Percentiles rank a stretch among this genome's conserved stretches.
Conservation (phyloP, 148 eudicot species). For the Cornus suecica region DNA sequence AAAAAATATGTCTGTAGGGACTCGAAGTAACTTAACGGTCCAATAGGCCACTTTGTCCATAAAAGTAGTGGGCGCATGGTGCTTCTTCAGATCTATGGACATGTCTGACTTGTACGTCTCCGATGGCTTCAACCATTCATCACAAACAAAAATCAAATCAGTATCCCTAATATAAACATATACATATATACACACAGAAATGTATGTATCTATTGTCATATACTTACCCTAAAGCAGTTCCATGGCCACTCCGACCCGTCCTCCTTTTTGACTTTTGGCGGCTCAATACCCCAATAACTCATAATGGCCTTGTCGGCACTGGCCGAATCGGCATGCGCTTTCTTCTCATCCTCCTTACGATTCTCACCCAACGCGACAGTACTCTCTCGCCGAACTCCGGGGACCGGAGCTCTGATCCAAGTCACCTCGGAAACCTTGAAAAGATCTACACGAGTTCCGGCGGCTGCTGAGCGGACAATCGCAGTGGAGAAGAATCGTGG, state of each 20-base stretch:
- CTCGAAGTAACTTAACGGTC: conserved; percentile 62
- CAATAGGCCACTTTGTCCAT: conserved; percentile 64
- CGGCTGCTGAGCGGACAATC: not conserved
- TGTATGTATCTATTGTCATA: no score
- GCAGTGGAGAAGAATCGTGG: conserved; percentile 40
- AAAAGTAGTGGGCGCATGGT: conserved; percentile 53
- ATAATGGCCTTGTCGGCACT: conserved; percentile 21
- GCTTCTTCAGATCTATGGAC: conserved; percentile 69
- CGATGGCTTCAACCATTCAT: conserved; percentile 48
- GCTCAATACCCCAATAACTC: conserved; percentile 62
- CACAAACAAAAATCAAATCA: not conserved
- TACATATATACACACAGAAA: not conserved
- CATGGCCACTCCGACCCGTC: conserved; percentile 86
- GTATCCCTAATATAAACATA: not conserved
- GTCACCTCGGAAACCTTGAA: conserved; percentile 19
- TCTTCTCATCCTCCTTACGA: conserved; percentile 17
- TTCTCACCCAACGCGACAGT: conserved; percentile 31
- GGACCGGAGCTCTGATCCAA: conserved; percentile 26
- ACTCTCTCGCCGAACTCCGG: conserved; percentile 19
- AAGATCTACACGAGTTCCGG: conserved; percentile 7
- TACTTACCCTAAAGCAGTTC: conserved; percentile 70
- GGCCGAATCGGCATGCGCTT: conserved; percentile 8
- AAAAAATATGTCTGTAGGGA: conserved; percentile 68
- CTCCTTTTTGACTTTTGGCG: conserved; percentile 45
- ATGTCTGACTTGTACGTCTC: conserved; percentile 59